Evolutionary conservation across 805 yeast genomes (phyloP), one percentile per base, ranked within the genome.

Genomic region (Yueomyces sinensis): DNA sequence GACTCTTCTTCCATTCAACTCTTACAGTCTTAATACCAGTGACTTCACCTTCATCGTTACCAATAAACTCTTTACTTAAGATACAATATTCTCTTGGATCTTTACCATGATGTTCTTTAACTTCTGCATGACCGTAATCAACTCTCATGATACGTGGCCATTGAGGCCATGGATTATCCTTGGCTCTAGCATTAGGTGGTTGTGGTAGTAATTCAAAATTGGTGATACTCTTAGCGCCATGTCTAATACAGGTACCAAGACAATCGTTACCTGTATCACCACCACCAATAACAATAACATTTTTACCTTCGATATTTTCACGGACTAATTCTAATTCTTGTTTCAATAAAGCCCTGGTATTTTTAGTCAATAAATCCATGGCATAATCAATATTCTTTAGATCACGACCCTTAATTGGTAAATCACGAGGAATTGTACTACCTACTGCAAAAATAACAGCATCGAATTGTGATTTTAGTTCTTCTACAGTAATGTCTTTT

Each of bases 241-340:
- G 97, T 65, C 97, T 80, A 27, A 91, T 87, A 17, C 95, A 74
- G 30, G 98, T 89, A 62, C 97, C 97, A 52, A 89, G 71, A 73
- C 97, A 89, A 69, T 89, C 98, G 57, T 89, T 89, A 74, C 98
- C 98, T 25, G 97, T 89, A 61, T 89, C 98, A 74, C 98, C 98
- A 67, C 98, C 98, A 52, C 98, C 98, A 66, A 89, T 89, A 37
- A 89, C 97, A 51, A 89, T 76, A 37, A 89, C 97, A 43, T 82
- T 68, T 69, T 89, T 91, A 47, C 91, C 97, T 41, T 70, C 74
- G 40, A 89, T 59, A 41, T 71, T 68, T 44, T 69, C 64, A 45
- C 80, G 73, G 39, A 89, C 79, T 37, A 76, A 80, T 42, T 76
- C 91, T 58, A 91, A 68, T 49, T 81, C 72, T 46, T 77, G 77